Conservation (phyloP, 768 basidiomycete species). For the Paxillus rubicundulus region DNA sequence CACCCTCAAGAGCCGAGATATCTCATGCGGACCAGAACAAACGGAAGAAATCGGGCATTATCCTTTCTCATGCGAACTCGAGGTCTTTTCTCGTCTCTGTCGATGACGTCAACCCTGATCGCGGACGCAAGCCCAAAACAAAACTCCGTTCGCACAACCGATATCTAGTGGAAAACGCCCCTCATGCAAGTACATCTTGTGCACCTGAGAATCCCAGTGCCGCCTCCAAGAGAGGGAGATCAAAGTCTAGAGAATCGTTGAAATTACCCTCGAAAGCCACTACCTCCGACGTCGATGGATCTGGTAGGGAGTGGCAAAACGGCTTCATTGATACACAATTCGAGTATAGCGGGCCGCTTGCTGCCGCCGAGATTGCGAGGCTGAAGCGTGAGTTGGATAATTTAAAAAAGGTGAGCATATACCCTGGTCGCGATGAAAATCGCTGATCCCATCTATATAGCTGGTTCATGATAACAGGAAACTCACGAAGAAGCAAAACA, state of each 20-base stretch:
- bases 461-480: slow-evolving; percentile 48
- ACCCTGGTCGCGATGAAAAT: neutral
- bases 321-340: slow-evolving; percentile 11
- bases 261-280: slow-evolving; percentile 21
- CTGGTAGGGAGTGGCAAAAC: slow-evolving; percentile 19
- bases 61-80: slow-evolving; percentile 14
- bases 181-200: slow-evolving; percentile 10
- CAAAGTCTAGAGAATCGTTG: slow-evolving; percentile 35
- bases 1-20: slow-evolving; percentile 19
- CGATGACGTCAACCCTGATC: slow-evolving; percentile 28
- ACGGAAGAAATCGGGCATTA: slow-evolving; percentile 29
- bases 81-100: slow-evolving; percentile 28
- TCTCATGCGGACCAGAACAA: slow-evolving; percentile 23
- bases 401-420: slow-evolving; percentile 43
- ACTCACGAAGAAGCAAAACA: slow-evolving; percentile 50
- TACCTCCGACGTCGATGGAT: slow-evolving; percentile 29
- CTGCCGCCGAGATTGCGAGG: slow-evolving; percentile 49
- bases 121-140: slow-evolving; percentile 31
- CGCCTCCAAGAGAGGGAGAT: slow-evolving; percentile 30
- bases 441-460: slow-evolving; percentile 18
- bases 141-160: slow-evolving; percentile 29
- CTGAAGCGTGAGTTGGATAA: slow-evolving; percentile 57
- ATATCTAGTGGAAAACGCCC: slow-evolving; percentile 16
- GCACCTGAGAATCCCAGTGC: slow-evolving; percentile 2
- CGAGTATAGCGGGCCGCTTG: slow-evolving; percentile 35